Evolutionary conservation across 2,329 filamentous ascomycete genomes (phyloP).

Genomic region (Fusarium piperis): DNA sequence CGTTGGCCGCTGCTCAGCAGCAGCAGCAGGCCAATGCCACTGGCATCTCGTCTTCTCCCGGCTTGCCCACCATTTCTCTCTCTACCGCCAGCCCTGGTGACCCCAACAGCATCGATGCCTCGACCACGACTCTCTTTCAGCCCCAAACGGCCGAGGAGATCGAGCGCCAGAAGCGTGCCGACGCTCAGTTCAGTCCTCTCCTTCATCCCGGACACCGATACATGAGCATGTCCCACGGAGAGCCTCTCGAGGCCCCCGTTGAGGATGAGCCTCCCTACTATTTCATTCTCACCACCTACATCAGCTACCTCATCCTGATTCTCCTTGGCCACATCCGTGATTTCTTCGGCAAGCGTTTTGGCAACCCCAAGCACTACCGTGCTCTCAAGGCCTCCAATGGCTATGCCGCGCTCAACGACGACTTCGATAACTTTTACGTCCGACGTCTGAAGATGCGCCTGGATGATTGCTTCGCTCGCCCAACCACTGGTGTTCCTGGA

Average conservation of each 20-base stretch:
- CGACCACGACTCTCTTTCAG: constrained; percentile 83
- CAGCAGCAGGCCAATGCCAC: constrained; percentile 63
- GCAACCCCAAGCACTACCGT: constrained; percentile 81
- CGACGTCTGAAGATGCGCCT: constrained; percentile 91
- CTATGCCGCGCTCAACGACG: constrained; percentile 94
- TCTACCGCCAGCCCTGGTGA: constrained; percentile 85
- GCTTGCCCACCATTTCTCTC: constrained; percentile 89
- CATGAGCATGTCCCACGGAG: constrained; percentile 86
- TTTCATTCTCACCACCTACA: constrained; percentile 96
- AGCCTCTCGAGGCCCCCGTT: constrained; percentile 81
- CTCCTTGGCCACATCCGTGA: constrained; percentile 94
- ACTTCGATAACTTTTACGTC: constrained; percentile 99
- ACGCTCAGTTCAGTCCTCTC: constrained; percentile 92
- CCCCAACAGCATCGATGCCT: constrained; percentile 74
- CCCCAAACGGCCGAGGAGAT: constrained; percentile 87
- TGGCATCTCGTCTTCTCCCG: constrained; percentile 76
- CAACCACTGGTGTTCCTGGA: constrained; percentile 92
- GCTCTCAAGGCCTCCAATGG: constrained; percentile 85
- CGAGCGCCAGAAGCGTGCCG: constrained; percentile 76
- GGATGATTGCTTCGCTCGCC: constrained; percentile 95
- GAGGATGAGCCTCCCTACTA: constrained; percentile 98
- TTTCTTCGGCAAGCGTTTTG: constrained; percentile 97
- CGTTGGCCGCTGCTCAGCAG: constrained; percentile 74
- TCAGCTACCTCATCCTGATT: constrained; percentile 96
- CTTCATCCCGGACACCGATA: constrained; percentile 84